Evolutionary conservation across 192 early-diverging fungal genomes (phyloP), one percentile per base, ranked within the genome.

Genomic region (Podila verticillata): DNA sequence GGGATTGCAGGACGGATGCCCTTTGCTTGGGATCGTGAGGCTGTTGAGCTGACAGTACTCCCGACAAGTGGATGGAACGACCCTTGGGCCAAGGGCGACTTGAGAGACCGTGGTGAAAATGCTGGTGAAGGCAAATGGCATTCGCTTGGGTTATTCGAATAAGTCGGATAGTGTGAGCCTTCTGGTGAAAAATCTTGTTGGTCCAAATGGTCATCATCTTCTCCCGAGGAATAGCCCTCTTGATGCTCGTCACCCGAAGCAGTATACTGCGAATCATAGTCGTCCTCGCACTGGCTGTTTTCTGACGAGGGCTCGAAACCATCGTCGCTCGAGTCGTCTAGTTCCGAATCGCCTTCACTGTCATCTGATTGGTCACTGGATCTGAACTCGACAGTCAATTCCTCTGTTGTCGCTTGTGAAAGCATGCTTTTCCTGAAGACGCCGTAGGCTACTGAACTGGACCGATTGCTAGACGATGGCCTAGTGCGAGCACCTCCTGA

Each of bases 91-190:
- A 28, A 10, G 10, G 58, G 58, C 30, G 63, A 63, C 24, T 54
- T 62, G 4, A 2, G 2, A 35, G 77, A 68, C 1, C 39, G 47
- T 13, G 63, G 24, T 22, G 70, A 80, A 47, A 72, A 80, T 13
- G 69, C 44, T 20, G 70, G 77, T 13, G 77, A 80, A 34, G 77
- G 77, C 28, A 80, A 48, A 9, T 72, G 69, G 15, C 54, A 49
- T 10, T 62, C 65, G 32, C 28, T 54, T 17, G 51, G 51, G 51
- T 54, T 54, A 26, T 26, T 54, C n/a, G 51, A 54, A 54, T 54
- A 54, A n/a, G n/a, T 19, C 4, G 20, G 51, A 54, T n/a, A 26
- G 24, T 54, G 51, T 54, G 51, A 19, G 22, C 24, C 17, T n/a
- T 26, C 51, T 6, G 20, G 51, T 4, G 24, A 24, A 54, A 22